Evolutionary conservation across 192 early-diverging fungal genomes (phyloP).

Genomic region (Podila epigama): DNA sequence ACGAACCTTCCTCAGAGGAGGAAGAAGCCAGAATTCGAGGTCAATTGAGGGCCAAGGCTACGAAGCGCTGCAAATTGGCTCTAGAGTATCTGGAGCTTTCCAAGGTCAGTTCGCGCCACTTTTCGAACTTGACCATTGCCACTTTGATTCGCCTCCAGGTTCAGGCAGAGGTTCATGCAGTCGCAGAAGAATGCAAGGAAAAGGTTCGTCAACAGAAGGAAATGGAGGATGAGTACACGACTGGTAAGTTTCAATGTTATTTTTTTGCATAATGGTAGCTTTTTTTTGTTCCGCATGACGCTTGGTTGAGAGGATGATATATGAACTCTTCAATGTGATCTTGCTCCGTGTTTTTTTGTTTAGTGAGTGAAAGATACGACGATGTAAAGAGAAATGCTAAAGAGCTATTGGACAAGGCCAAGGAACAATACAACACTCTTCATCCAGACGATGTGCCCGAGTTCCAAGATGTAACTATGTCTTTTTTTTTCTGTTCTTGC

Average conservation of each 20-base stretch:
- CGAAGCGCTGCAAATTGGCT: slow-evolving; percentile 19
- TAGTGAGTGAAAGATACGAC: slow-evolving; percentile 51
- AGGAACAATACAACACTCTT: slow-evolving; percentile 58
- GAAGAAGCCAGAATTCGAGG: slow-evolving; percentile 20
- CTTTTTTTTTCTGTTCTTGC: not conserved
- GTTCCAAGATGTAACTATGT: slow-evolving; percentile 55
- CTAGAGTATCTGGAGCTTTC: slow-evolving; percentile 14
- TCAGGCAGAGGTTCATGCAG: slow-evolving; percentile 20
- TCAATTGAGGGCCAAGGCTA: not conserved
- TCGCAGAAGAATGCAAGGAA: slow-evolving; percentile 26
- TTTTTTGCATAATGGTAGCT: too few species aligned
- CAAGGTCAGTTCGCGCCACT: slow-evolving; percentile 26
- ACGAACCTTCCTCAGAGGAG: slow-evolving; percentile 27
- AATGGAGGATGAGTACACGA: slow-evolving; percentile 30
- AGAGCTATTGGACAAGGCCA: slow-evolving; percentile 58
- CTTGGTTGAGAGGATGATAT: not conserved
- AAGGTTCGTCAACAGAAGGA: slow-evolving; percentile 53
- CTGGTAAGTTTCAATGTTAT: too few species aligned
- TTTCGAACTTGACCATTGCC: slow-evolving; percentile 33
- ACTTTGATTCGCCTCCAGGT: slow-evolving; percentile 43
- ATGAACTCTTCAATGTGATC: not conserved
- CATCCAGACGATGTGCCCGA: slow-evolving; percentile 59
- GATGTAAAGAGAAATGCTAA: slow-evolving; percentile 56
- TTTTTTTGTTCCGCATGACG: not conserved
- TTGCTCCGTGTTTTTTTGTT: too few species aligned